These are phyloP conservation scores for Phytophthora kernoviae DNA, from an alignment of 352 stramenopile genomes.

Conservation along the genomic window DNA sequence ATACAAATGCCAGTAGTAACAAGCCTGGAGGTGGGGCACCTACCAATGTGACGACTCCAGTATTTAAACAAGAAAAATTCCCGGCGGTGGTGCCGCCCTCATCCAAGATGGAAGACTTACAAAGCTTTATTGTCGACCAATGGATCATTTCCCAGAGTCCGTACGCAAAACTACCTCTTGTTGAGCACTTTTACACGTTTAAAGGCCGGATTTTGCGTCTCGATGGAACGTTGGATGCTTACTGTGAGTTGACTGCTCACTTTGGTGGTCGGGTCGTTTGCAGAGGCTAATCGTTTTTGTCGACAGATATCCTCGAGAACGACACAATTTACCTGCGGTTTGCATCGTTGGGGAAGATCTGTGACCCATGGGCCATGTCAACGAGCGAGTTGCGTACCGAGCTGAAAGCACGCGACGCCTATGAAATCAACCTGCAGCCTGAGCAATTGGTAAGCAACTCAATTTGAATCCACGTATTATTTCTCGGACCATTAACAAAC, in stretches of 20 bases:
- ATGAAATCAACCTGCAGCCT: slow-evolving; percentile 66
- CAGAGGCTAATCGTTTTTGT: not conserved
- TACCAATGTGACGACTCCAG: slow-evolving; percentile 10
- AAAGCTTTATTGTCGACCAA: slow-evolving; percentile 61
- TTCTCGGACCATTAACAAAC: not conserved
- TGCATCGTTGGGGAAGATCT: slow-evolving; percentile 63
- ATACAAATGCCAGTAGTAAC: slow-evolving; percentile 4
- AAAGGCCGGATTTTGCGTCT: slow-evolving; percentile 70
- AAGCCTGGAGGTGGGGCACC: slow-evolving; percentile 10
- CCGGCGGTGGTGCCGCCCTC: slow-evolving; percentile 46
- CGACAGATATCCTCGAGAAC: slow-evolving; percentile 62
- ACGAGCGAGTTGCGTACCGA: slow-evolving; percentile 72
- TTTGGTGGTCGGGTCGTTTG: not conserved
- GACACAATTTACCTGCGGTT: slow-evolving; percentile 81
- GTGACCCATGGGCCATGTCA: slow-evolving; percentile 77
- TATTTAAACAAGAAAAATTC: slow-evolving; percentile 67
- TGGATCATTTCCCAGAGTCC: slow-evolving; percentile 69
- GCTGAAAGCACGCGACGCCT: slow-evolving; percentile 58
- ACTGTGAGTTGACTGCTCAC: slow-evolving; percentile 44
- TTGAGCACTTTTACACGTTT: slow-evolving; percentile 77
- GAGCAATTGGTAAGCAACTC: slow-evolving; percentile 55
- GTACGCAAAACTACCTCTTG: slow-evolving; percentile 41
- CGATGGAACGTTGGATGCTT: slow-evolving; percentile 62
- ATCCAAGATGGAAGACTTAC: slow-evolving; percentile 51
- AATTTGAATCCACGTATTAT: not conserved